Percentiles rank a stretch among this genome's conserved stretches.
Conservation (phyloP, 148 eudicot species). For the Talinum fruticosum region DNA sequence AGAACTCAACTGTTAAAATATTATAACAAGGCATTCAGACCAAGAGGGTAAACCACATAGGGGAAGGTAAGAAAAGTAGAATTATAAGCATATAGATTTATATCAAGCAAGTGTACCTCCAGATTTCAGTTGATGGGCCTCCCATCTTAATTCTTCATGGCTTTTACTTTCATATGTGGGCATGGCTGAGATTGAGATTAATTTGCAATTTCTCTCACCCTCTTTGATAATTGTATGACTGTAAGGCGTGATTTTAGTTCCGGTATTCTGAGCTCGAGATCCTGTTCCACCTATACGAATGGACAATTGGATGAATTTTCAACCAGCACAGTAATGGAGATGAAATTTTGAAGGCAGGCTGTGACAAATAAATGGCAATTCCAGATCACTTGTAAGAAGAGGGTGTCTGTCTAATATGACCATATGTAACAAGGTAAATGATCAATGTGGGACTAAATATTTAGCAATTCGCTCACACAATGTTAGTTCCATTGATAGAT, state of each 20-base stretch:
- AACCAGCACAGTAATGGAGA: not conserved
- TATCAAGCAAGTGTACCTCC: constrained; percentile 32
- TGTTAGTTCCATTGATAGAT: not conserved
- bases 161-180: constrained; percentile 34
- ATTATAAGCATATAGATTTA: not conserved
- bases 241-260: constrained; percentile 24
- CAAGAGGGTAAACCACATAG: too few species aligned
- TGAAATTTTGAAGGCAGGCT: not conserved
- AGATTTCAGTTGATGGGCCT: constrained; percentile 30
- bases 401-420: not conserved
- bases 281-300: constrained; percentile 29
- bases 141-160: constrained; percentile 55
- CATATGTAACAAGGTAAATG: not conserved
- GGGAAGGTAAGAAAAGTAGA: not conserved
- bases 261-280: constrained; percentile 20
- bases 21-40: too few species aligned
- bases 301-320: not conserved
- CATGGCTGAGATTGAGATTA: constrained; percentile 43
- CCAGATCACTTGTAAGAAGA: not conserved
- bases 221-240: constrained; percentile 14
- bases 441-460: not conserved
- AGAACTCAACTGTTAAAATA: not conserved
- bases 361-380: not conserved
- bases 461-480: not conserved
- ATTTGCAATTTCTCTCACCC: not conserved